Evolutionary conservation across 768 basidiomycete genomes (phyloP).

Genomic region (Kwoniella europaea): DNA sequence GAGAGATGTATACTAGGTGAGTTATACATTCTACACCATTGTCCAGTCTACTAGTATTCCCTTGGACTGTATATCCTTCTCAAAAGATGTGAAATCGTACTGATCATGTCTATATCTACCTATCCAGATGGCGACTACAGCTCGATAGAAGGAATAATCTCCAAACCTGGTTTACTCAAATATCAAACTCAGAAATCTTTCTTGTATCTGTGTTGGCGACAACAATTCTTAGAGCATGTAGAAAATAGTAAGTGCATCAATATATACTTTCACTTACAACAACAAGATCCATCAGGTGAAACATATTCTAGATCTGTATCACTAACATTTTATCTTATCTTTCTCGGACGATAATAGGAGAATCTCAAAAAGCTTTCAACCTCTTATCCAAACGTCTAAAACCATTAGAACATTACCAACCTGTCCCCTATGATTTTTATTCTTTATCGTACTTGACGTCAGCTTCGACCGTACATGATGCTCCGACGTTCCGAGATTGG

Average conservation of each 20-base stretch:
- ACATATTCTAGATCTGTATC: too few species aligned
- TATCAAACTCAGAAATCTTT: slow-evolving; percentile 53
- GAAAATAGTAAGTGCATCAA: slow-evolving; percentile 45
- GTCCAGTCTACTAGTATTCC: too few species aligned
- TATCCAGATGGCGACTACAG: slow-evolving; percentile 52
- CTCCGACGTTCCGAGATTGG: slow-evolving; percentile 53
- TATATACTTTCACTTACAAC: too few species aligned
- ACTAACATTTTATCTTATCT: too few species aligned
- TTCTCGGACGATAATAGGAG: slow-evolving; percentile 21
- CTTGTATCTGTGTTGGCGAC: slow-evolving; percentile 53
- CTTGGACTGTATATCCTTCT: too few species aligned
- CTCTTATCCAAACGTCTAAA: slow-evolving; percentile 55
- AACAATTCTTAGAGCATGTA: slow-evolving; percentile 56
- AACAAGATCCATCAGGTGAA: too few species aligned
- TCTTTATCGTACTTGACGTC: slow-evolving; percentile 56
- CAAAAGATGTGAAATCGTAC: too few species aligned
- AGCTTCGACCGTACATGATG: slow-evolving; percentile 54
- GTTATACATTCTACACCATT: slow-evolving; percentile 1
- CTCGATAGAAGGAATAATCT: slow-evolving; percentile 43
- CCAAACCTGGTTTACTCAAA: slow-evolving; percentile 38
- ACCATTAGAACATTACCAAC: slow-evolving; percentile 58
- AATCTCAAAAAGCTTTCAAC: slow-evolving; percentile 56
- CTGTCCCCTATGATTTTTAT: slow-evolving; percentile 55
- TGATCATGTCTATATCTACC: neutral
- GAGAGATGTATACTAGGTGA: slow-evolving; percentile 48